Percentiles rank a stretch among this genome's conserved stretches.
These are phyloP conservation scores for Talaromyces marneffei DNA, from an alignment of 2,329 filamentous ascomycete species.

Conservation along the genomic window DNA sequence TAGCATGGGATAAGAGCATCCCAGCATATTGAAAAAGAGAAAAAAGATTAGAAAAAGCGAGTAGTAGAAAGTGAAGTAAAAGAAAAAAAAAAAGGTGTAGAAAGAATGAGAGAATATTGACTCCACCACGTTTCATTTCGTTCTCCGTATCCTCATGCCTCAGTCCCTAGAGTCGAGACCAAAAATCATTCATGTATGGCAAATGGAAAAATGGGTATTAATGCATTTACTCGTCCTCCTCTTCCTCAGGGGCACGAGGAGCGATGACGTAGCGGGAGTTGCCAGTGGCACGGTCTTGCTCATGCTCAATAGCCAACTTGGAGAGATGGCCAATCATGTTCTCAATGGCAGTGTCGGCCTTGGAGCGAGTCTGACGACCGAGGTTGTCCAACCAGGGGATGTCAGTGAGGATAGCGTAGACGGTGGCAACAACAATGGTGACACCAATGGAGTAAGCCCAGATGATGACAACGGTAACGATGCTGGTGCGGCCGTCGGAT, in stretches of 20 bases:
- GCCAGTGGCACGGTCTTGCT: conserved; percentile 41
- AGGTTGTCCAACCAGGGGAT: conserved; percentile 46
- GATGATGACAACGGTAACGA: conserved; percentile 50
- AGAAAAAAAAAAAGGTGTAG: conserved; percentile 7
- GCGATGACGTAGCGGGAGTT: conserved; percentile 41
- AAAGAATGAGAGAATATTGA: conserved; percentile 3
- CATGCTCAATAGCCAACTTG: conserved; percentile 49
- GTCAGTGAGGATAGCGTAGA: conserved; percentile 46
- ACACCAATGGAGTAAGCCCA: conserved; percentile 51
- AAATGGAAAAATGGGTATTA: neutral
- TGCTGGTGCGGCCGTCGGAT: conserved; percentile 50
- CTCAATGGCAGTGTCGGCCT: conserved; percentile 50
- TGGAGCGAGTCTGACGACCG: conserved; percentile 47
- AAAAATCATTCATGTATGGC: conserved; percentile 11
- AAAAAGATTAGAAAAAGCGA: neutral
- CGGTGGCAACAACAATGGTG: conserved; percentile 48
- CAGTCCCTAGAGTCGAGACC: conserved; percentile 6
- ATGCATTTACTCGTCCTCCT: conserved; percentile 39
- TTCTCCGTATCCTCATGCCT: conserved; percentile 9
- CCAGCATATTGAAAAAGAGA: neutral
- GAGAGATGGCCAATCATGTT: conserved; percentile 49
- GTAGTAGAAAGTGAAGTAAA: neutral
- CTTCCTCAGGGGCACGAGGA: conserved; percentile 37
- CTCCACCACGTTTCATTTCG: conserved; percentile 8
- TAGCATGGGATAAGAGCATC: neutral